Conservation (phyloP, 805 yeast genomes). For the Tetrapisispora namnaoensis region DNA sequence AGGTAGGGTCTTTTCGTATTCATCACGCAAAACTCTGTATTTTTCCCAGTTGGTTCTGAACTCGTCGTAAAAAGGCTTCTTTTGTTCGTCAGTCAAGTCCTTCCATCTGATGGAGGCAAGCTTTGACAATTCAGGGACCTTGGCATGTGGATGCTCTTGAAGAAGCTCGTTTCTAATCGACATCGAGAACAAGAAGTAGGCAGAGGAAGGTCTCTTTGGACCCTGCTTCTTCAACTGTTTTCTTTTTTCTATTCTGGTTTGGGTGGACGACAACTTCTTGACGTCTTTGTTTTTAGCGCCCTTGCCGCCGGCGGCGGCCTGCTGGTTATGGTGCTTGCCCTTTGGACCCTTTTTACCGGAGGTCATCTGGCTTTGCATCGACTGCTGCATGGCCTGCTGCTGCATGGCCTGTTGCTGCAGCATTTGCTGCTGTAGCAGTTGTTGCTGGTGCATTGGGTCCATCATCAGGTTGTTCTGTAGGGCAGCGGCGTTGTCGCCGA, state of each 20-base stretch:
- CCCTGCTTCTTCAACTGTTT: conserved; percentile 29
- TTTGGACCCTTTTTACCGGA: not conserved
- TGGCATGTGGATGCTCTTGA: conserved; percentile 28
- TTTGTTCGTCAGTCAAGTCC: conserved; percentile 62
- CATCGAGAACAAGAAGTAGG: conserved; percentile 30
- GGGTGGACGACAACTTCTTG: conserved; percentile 28
- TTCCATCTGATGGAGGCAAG: conserved; percentile 89
- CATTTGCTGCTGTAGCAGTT: conserved; percentile 2
- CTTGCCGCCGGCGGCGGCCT: conserved; percentile 1
- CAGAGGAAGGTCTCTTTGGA: conserved; percentile 32
- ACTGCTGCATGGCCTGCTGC: conserved; percentile 6
- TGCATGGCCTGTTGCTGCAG: conserved; percentile 2
- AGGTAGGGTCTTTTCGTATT: conserved; percentile 22
- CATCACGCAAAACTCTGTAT: conserved; percentile 28
- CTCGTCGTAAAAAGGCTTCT: conserved; percentile 66
- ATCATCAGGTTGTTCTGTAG: conserved; percentile 3
- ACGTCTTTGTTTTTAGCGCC: conserved; percentile 10
- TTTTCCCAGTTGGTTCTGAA: conserved; percentile 29
- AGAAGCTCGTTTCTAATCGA: conserved; percentile 25
- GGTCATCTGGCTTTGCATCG: conserved; percentile 3
- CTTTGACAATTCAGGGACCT: conserved; percentile 38
- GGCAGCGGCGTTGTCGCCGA: conserved; percentile 1
- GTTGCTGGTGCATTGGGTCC: conserved; percentile 15
- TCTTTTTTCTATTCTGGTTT: conserved; percentile 29
- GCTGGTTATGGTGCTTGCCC: conserved; percentile 2